These are phyloP conservation scores for Cyclotella sp. DNA, from an alignment of 108 stramenopile species.

Conservation along the genomic window DNA sequence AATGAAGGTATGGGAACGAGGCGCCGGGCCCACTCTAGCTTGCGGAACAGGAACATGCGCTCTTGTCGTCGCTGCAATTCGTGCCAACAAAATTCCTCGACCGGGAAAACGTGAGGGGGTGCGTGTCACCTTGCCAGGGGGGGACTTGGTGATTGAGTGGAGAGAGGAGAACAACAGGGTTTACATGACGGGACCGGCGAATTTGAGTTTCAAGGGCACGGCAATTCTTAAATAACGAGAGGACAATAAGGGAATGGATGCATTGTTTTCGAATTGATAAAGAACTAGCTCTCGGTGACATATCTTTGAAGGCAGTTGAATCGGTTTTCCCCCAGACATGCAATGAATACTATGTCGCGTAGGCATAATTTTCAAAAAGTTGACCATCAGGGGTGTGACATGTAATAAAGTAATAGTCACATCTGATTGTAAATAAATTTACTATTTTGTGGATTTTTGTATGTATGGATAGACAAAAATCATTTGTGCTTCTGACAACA, in stretches of 20 bases:
- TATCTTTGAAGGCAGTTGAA: no score
- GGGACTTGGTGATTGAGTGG: constrained; percentile 94
- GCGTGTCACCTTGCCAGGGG: constrained; percentile 89
- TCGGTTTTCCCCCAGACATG: no score
- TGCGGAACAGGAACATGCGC: constrained; percentile 99
- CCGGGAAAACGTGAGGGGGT: constrained; percentile 56
- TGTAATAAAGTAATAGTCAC: no score
- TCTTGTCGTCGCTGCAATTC: constrained; percentile 91
- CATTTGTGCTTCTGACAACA: no score
- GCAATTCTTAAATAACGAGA: constrained; percentile 33
- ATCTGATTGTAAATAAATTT: no score
- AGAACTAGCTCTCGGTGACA: no score
- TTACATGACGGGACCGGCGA: constrained; percentile 79
- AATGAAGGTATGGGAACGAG: constrained; percentile 98
- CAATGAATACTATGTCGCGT: no score
- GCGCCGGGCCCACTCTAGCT: constrained; percentile 96
- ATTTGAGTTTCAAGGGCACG: constrained; percentile 36
- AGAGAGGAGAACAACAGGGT: constrained; percentile 86
- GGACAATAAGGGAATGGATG: not conserved
- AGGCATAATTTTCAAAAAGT: no score
- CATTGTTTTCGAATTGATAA: no score
- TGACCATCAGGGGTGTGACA: no score
- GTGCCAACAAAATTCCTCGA: constrained; percentile 84
- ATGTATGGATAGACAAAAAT: no score
- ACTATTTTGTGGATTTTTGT: no score